A percentile compares a stretch with the other conserved stretches of the same genome.
These are phyloP conservation scores for Ophiostoma quercus DNA, from an alignment of 2,329 filamentous ascomycete species.

Conservation along the genomic window DNA sequence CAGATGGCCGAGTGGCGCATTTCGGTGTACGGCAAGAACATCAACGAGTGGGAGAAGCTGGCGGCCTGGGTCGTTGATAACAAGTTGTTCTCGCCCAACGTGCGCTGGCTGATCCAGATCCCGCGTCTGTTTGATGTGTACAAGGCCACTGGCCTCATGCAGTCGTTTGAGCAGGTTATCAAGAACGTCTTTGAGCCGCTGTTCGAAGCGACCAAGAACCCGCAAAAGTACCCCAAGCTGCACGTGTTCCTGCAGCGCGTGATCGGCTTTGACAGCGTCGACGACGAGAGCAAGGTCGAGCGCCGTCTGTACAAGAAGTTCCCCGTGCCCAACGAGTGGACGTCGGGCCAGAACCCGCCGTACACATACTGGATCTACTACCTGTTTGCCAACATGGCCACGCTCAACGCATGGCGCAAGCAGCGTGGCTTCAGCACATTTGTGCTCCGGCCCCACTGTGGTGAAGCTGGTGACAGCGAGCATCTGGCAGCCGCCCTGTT, in stretches of 20 bases:
- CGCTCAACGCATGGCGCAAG: slow-evolving; percentile 86
- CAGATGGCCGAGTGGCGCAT: slow-evolving; percentile 99
- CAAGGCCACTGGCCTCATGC: slow-evolving; percentile 80
- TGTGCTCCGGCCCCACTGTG: slow-evolving; percentile 85
- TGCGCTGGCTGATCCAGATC: slow-evolving; percentile 94
- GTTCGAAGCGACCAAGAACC: slow-evolving; percentile 89
- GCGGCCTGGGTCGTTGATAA: slow-evolving; percentile 97
- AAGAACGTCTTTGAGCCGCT: slow-evolving; percentile 88
- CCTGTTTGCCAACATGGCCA: slow-evolving; percentile 87
- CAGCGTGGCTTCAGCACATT: slow-evolving; percentile 94
- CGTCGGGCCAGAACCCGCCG: slow-evolving; percentile 88
- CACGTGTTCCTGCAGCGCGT: slow-evolving; percentile 93
- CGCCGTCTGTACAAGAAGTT: slow-evolving; percentile 93
- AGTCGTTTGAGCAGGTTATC: slow-evolving; percentile 84
- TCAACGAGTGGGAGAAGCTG: slow-evolving; percentile 96
- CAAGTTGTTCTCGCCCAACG: slow-evolving; percentile 95
- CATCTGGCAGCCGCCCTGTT: slow-evolving; percentile 87
- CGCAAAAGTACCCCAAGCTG: slow-evolving; percentile 80
- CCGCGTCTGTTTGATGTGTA: slow-evolving; percentile 94
- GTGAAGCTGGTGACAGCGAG: slow-evolving; percentile 94
- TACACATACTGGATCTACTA: slow-evolving; percentile 99
- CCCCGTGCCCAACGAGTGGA: slow-evolving; percentile 82
- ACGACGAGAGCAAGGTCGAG: slow-evolving; percentile 96
- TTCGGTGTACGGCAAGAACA: slow-evolving; percentile 86
- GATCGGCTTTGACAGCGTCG: slow-evolving; percentile 94